Evolutionary conservation across 225 moss, liverwort and hornwort genomes (phyloP).

Genomic region (Antitrichia curtipendula): DNA sequence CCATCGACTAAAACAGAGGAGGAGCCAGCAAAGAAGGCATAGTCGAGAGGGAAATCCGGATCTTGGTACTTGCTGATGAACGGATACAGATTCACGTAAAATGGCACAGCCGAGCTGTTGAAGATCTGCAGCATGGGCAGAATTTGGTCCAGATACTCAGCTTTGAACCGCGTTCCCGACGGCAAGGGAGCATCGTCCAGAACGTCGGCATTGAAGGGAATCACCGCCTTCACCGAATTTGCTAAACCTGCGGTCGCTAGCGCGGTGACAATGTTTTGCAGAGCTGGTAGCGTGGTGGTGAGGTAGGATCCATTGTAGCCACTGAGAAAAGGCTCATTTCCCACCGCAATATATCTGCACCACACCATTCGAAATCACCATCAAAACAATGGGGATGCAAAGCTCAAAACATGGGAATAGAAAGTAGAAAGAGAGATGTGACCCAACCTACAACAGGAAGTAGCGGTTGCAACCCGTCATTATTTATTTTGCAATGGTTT

Average conservation of each 20-base stretch:
- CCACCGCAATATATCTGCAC: conserved; percentile 73
- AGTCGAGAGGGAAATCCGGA: conserved; percentile 57
- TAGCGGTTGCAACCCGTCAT: neutral
- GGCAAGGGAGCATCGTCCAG: conserved; percentile 37
- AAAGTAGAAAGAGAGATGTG: neutral
- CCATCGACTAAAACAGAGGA: conserved; percentile 7
- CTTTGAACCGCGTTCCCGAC: conserved; percentile 50
- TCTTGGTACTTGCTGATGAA: conserved; percentile 70
- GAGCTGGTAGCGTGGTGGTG: conserved; percentile 55
- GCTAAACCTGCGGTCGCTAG: conserved; percentile 36
- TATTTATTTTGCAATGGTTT: neutral
- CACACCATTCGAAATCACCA: neutral
- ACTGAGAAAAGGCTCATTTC: conserved; percentile 79
- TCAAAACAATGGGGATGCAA: neutral
- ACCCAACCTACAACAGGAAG: too few species aligned
- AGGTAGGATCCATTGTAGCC: conserved; percentile 63
- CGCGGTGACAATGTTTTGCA: conserved; percentile 48
- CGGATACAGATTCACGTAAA: conserved; percentile 73
- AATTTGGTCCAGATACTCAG: conserved; percentile 44
- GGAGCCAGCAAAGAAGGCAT: conserved; percentile 59
- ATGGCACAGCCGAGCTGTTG: conserved; percentile 58
- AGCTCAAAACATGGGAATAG: too few species aligned
- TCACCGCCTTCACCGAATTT: conserved; percentile 30
- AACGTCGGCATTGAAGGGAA: conserved; percentile 88
- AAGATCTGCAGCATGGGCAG: conserved; percentile 34